Conservation (phyloP, 202 grass and related monocot species). For the Digitaria exilis region DNA sequence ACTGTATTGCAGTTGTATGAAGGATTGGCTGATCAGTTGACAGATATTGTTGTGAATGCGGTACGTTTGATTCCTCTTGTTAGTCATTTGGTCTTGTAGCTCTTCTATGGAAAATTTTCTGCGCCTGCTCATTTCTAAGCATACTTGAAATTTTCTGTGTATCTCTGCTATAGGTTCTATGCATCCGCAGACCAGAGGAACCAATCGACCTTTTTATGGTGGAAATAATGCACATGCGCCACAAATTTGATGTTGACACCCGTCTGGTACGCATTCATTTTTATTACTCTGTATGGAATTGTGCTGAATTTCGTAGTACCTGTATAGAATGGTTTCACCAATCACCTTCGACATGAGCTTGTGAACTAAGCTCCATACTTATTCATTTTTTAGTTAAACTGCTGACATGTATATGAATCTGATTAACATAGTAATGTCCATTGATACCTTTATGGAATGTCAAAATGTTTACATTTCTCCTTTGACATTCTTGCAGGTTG, state of each 20-base stretch:
- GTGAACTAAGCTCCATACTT: neutral
- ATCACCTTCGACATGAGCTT: neutral
- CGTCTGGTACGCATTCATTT: constrained; percentile 62
- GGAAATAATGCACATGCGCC: constrained; percentile 99
- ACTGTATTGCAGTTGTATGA: constrained; percentile 76
- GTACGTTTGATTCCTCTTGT: constrained; percentile 42
- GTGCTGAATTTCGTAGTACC: neutral
- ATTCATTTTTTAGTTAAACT: neutral
- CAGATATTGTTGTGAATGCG: constrained; percentile 78
- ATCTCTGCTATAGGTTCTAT: constrained; percentile 66
- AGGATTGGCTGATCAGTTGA: constrained; percentile 89
- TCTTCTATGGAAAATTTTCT: constrained; percentile 12
- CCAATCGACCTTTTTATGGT: constrained; percentile 99
- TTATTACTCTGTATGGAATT: constrained; percentile 20
- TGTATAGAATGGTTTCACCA: neutral
- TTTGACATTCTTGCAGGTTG: constrained; percentile 55
- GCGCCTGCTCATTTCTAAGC: neutral
- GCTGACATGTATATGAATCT: neutral
- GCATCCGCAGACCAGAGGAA: constrained; percentile 70
- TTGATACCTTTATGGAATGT: neutral
- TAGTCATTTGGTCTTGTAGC: neutral
- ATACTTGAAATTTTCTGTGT: neutral
- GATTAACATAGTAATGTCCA: neutral
- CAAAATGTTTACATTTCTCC: neutral
- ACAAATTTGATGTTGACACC: constrained; percentile 97